Evolutionary conservation across 1,284 basidiomycete genomes (phyloP).

Genomic region (Naganishia albida): DNA sequence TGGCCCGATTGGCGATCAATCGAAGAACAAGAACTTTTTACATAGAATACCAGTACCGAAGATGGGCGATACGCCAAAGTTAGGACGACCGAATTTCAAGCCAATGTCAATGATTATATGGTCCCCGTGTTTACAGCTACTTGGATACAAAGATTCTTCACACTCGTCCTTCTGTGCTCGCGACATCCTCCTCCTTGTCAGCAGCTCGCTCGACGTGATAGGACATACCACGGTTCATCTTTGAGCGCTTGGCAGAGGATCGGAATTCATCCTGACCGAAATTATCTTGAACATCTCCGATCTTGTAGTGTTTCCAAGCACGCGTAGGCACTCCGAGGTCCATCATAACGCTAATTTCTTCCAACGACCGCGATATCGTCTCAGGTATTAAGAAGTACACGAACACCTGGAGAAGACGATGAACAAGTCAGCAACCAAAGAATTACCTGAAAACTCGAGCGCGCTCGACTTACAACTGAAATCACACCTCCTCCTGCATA

Average conservation of each 20-base stretch:
- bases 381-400: slow-evolving; percentile 57
- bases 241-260: slow-evolving; percentile 26
- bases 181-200: slow-evolving; percentile 4
- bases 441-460: slow-evolving; percentile 39
- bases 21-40: no score
- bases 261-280: slow-evolving; percentile 31
- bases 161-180: not conserved
- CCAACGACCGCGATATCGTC: slow-evolving; percentile 46
- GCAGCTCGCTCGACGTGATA: slow-evolving; percentile 26
- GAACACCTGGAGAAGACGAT: slow-evolving; percentile 50
- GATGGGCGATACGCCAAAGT: no score
- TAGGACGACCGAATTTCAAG: no score
- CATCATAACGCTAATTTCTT: slow-evolving; percentile 41
- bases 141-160: slow-evolving; percentile 1
- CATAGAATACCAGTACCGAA: no score
- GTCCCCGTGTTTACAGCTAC: not conserved
- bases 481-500: slow-evolving; percentile 44
- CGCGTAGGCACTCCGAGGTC: slow-evolving; percentile 48
- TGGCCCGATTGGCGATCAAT: no score
- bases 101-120: no score
- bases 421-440: not conserved
- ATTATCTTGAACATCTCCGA: slow-evolving; percentile 32
- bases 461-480: slow-evolving; percentile 37
- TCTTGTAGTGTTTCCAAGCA: slow-evolving; percentile 47
- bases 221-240: slow-evolving; percentile 31